Evolutionary conservation across 1,139 yeast genomes (phyloP), one percentile per base, ranked within the genome.

Genomic region (Diutina siamensis): DNA sequence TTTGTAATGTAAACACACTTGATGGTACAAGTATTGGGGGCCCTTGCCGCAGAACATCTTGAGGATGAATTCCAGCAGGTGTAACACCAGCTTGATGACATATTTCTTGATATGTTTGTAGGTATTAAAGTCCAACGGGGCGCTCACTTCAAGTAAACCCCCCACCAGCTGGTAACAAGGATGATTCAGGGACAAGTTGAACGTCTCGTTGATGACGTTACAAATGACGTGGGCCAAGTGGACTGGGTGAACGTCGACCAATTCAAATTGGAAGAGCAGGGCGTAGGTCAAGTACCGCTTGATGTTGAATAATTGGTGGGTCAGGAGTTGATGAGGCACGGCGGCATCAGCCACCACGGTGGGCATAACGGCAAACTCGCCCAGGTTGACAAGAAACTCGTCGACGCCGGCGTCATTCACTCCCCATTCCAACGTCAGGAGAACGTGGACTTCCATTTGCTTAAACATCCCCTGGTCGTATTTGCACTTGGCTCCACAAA

Each of bases 401-500:
- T 74, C 78, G 47, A 79, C 64, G 48, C 71, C 66, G 9, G 83
- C 79, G 54, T 76, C 83, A 50, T 67, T 71, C 47, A 80, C 64
- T 35, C 72, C 72, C 86, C 86, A 80, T 50, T 73, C 74, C 52
- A 80, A 65, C 0, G 85, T 78, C 46, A 70, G 69, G 51, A 80
- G 61, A 34, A 80, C 75, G 54, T 80, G 74, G 32, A 69, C 52
- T 55, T 70, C 75, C 74, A 69, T 70, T 55, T 69, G 74, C 51
- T 64, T 77, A 74, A 62, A 77, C 85, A 79, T 79, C 2, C 78
- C 74, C 51, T 68, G 75, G 54, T 77, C 82, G 56, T 78, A 77
- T 47, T 68, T 67, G 52, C 79, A 72, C 52, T 71, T 65, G 45
- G 76, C 74, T 33, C 81, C 81, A 59, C 84, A 79, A 45, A 75